A percentile compares a stretch with the other conserved stretches of the same genome.
Conservation (phyloP, 352 stramenopile genomes). For the Peronospora farinosa region DNA sequence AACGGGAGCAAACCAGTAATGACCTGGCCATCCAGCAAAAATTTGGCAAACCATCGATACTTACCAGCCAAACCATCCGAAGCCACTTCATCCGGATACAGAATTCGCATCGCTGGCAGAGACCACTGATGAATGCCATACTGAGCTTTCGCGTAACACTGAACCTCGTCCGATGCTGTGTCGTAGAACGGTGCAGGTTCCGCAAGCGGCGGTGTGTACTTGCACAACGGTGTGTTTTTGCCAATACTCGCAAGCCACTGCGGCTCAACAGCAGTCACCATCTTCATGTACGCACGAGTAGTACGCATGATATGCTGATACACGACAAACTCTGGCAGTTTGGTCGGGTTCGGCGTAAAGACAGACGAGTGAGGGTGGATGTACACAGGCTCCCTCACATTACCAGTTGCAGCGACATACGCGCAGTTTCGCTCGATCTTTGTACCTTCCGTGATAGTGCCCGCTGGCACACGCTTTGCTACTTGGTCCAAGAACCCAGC, state of each 20-base stretch:
- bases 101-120: slow-evolving; percentile 50
- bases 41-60: slow-evolving; percentile 83
- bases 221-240: slow-evolving; percentile 66
- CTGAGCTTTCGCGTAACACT: slow-evolving; percentile 72
- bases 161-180: slow-evolving; percentile 46
- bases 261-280: slow-evolving; percentile 95
- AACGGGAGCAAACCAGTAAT: slow-evolving; percentile 66
- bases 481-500: slow-evolving; percentile 81
- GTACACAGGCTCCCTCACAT: slow-evolving; percentile 69
- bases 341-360: slow-evolving; percentile 62
- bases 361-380: slow-evolving; percentile 81
- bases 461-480: slow-evolving; percentile 58
- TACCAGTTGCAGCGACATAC: slow-evolving; percentile 53
- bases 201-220: slow-evolving; percentile 48
- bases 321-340: slow-evolving; percentile 65
- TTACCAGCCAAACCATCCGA: slow-evolving; percentile 35
- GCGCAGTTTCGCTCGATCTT: slow-evolving; percentile 83
- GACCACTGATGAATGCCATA: slow-evolving; percentile 68
- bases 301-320: slow-evolving; percentile 78
- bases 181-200: slow-evolving; percentile 68
- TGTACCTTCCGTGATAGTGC: slow-evolving; percentile 67
- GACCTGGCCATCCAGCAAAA: slow-evolving; percentile 65
- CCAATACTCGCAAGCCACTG: slow-evolving; percentile 92
- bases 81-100: slow-evolving; percentile 39
- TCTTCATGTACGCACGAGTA: slow-evolving; percentile 92